A percentile compares a stretch with the other conserved stretches of the same genome.
phyloP scores from a whole-genome alignment of 352 stramenopile genomes.

The Phytophthora pseudosyringae region DNA sequence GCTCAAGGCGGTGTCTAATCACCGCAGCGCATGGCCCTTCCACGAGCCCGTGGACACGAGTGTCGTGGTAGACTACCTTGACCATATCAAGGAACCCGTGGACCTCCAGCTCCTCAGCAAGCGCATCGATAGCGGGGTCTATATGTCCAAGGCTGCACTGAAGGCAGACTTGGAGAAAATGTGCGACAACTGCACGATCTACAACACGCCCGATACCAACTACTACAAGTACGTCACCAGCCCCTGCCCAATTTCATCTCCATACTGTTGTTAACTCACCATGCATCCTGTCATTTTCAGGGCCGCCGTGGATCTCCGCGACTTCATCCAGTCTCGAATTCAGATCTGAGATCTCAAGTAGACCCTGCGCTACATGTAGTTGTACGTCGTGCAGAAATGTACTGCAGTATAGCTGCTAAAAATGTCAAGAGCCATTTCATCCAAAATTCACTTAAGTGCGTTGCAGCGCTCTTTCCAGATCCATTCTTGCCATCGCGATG shows the following conservation, averaged over 20 bases:
- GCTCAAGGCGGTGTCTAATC: slow-evolving; percentile 92
- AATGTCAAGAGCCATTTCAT: too few species aligned
- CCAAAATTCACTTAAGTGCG: too few species aligned
- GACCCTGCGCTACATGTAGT: neutral
- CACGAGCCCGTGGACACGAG: slow-evolving; percentile 96
- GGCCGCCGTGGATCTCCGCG: slow-evolving; percentile 75
- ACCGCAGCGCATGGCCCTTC: slow-evolving; percentile 98
- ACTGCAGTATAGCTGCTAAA: too few species aligned
- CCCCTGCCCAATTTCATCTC: neutral
- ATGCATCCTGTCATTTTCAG: slow-evolving; percentile 33
- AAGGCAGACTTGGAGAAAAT: slow-evolving; percentile 96
- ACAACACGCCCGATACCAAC: slow-evolving; percentile 97
- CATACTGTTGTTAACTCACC: neutral
- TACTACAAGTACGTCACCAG: slow-evolving; percentile 93
- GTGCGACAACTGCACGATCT: slow-evolving; percentile 97
- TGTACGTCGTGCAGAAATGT: neutral
- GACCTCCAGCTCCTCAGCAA: slow-evolving; percentile 86
- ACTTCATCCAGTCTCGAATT: slow-evolving; percentile 79
- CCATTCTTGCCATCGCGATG: slow-evolving; percentile 1
- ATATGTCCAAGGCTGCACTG: slow-evolving; percentile 92
- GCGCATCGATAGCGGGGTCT: slow-evolving; percentile 84
- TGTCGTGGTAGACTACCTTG: slow-evolving; percentile 97
- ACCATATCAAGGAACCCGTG: slow-evolving; percentile 97
- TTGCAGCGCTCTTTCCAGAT: too few species aligned
- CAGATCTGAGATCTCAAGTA: slow-evolving; percentile 54